phyloP scores from a whole-genome alignment of 371 early-diverging fungal species.

The Circinella umbellata region DNA sequence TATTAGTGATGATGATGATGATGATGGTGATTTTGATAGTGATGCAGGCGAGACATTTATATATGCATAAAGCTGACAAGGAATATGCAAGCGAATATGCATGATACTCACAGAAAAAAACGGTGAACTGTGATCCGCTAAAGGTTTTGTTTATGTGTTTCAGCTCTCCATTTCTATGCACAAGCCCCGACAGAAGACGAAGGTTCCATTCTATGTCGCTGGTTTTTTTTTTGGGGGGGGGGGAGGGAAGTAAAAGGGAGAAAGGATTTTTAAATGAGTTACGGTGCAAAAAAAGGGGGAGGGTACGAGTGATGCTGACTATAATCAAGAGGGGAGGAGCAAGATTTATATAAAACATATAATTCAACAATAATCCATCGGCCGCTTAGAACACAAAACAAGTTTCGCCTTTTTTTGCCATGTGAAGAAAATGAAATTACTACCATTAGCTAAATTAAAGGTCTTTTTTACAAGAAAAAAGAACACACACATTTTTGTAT shows the following conservation, averaged over 20 bases:
- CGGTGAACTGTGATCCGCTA: not conserved
- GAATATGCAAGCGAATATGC: slow-evolving; percentile 4
- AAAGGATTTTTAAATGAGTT: not conserved
- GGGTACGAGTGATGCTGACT: not conserved
- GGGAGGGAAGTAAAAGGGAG: not conserved
- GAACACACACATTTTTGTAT: too few relatives aligned
- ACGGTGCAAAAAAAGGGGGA: not conserved
- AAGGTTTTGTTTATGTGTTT: slow-evolving; percentile 18
- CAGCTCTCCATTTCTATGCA: slow-evolving; percentile 1
- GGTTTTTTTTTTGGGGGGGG: not conserved
- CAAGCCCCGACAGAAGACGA: slow-evolving; percentile 8
- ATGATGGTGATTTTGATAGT: not conserved
- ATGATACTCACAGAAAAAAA: not conserved
- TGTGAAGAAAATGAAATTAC: not conserved
- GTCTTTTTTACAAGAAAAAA: too few relatives aligned
- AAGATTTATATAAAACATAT: too few relatives aligned
- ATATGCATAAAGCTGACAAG: slow-evolving; percentile 4
- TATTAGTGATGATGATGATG: not conserved
- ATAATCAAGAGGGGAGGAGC: too few relatives aligned
- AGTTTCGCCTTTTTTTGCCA: slow-evolving; percentile 4
- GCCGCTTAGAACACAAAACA: slow-evolving; percentile 6
- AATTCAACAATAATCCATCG: not conserved
- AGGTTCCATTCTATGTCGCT: slow-evolving; percentile 6
- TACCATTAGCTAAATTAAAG: too few relatives aligned
- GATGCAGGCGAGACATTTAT: not conserved